phyloP scores from a whole-genome alignment of 306 rosid genomes.

The Trifolium pratense region DNA sequence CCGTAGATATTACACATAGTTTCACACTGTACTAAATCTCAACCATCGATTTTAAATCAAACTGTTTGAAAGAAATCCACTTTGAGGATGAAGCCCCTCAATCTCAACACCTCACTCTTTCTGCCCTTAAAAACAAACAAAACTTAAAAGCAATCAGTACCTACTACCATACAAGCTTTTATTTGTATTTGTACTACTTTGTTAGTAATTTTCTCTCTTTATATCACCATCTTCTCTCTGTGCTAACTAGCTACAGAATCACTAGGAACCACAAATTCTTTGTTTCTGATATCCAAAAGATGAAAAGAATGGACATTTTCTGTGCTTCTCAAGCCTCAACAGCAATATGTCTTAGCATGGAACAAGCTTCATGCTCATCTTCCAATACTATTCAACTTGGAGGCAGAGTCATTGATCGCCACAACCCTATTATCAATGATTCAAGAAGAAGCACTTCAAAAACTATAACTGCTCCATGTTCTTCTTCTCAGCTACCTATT shows the following conservation, averaged over 20 bases:
- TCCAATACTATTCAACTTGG: conserved; percentile 72
- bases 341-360: conserved; percentile 81
- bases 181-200: conserved; percentile 1
- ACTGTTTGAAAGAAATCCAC: no score
- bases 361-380: conserved; percentile 73
- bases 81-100: neutral
- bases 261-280: conserved; percentile 45
- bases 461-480: conserved; percentile 45
- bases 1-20: no score
- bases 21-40: no score
- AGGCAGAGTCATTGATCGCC: conserved; percentile 84
- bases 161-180: neutral
- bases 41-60: no score
- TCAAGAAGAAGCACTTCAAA: conserved; percentile 54
- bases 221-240: conserved; percentile 21
- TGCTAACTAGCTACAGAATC: conserved; percentile 49
- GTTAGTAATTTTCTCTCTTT: conserved; percentile 38
- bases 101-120: conserved; percentile 7
- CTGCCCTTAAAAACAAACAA: neutral
- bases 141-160: conserved; percentile 42
- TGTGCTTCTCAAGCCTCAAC: conserved; percentile 90
- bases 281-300: conserved; percentile 46
- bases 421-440: conserved; percentile 84
- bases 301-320: conserved; percentile 75
- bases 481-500: conserved; percentile 55